Base-by-base conservation (phyloP, 345 rosid genomes). In the Lepidium africanum region DNA sequence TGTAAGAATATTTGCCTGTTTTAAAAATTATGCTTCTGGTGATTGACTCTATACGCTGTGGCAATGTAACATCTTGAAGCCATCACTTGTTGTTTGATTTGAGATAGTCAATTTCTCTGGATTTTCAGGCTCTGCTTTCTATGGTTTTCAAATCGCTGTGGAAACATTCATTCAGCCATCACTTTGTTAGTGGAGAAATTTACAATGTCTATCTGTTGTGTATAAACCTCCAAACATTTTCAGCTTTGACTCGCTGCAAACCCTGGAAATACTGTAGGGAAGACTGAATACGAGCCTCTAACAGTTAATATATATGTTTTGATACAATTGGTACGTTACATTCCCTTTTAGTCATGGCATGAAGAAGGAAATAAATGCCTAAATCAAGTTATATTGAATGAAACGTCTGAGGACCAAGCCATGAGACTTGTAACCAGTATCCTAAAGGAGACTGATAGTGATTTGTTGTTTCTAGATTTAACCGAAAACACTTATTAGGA, bases 91-190 rank as follows among this genome's bases (percentile, higher is more conserved):
- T 58, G 56, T 61, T 59, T 47, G 56, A 43, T 30, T 52, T 79
- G 65, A 79, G 71, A 84, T n/a, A 30, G 37, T 46, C 54, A 25
- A 54, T n/a, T 15, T 42, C 33, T 78, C 21, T 55, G 17, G 9
- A 53, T 48, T 79, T 59, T 77, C 83, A 91, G 96, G 98, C 95
- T 67, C 91, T 30, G 96, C 96, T 41, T 90, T 92, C 78, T 90
- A 90, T 61, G 93, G 91, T 38, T 92, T 92, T 76, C 97, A 92
- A 81, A 88, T 92, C 41, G 96, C 97, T 11, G 90, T 90, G 92
- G 97, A 90, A 92, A 92, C 69, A 79, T 92, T 77, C 97, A 90
- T 81, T 90, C 97, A 9, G 98, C 96, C 89, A 83, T 19, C 72
- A 63, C 58, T 77, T 69, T 61, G n/a, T 48, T 2, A 14, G 9